Conservation (phyloP, 345 rosid species). For the Lepidium didymum region DNA sequence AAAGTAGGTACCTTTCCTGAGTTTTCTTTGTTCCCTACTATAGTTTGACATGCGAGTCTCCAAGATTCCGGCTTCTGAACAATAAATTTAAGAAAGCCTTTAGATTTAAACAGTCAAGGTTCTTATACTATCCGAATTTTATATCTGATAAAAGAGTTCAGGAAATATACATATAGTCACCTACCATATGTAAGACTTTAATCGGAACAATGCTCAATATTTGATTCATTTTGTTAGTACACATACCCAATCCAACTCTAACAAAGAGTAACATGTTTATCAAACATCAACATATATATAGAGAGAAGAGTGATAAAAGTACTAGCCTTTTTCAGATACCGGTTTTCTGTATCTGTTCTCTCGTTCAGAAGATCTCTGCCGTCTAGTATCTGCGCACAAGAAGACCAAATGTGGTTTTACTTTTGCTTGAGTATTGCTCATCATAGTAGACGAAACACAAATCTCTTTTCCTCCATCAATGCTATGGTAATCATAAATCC, state of each 20-base stretch:
- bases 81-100: background rate
- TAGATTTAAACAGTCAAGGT: background rate
- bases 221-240: background rate
- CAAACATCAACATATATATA: background rate
- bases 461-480: background rate
- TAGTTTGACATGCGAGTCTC: slow-evolving; percentile 91
- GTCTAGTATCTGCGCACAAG: slow-evolving; percentile 52
- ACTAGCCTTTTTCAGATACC: slow-evolving; percentile 58
- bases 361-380: slow-evolving; percentile 73
- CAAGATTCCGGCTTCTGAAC: slow-evolving; percentile 79
- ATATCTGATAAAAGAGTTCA: background rate
- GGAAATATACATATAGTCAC: background rate
- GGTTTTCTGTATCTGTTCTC: slow-evolving; percentile 61
- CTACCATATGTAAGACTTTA: background rate
- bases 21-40: slow-evolving; percentile 79
- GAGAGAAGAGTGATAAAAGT: background rate
- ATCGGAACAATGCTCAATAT: background rate
- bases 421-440: background rate
- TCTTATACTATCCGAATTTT: background rate
- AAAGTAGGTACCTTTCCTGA: slow-evolving; percentile 59
- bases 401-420: background rate
- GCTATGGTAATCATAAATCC: background rate
- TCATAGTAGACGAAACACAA: background rate
- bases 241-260: background rate
- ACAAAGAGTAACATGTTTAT: background rate